A percentile compares a stretch with the other conserved stretches of the same genome.
Evolutionary conservation across 768 basidiomycete species (phyloP).

Genomic region (Cystobasidiopsis lactophilus): DNA sequence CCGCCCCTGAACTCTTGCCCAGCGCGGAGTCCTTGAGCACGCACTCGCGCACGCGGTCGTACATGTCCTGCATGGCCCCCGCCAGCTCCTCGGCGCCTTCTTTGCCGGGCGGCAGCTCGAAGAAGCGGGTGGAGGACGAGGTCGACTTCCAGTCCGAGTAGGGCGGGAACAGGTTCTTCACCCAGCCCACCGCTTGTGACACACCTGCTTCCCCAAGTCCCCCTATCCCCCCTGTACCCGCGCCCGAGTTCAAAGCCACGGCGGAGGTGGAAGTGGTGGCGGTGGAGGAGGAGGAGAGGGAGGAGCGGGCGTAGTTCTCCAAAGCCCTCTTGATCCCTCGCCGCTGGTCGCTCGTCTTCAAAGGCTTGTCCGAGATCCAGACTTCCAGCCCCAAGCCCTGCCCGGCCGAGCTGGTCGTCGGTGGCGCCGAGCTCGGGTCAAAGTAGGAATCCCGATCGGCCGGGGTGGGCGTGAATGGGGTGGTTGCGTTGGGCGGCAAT

Average conservation of each 20-base stretch:
- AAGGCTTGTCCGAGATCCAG: no score
- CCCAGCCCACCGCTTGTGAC: conserved; percentile 1
- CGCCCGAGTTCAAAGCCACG: no score
- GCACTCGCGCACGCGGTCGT: conserved; percentile 13
- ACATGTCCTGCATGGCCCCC: conserved; percentile 17
- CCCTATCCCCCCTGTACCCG: no score
- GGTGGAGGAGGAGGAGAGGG: conserved; percentile 5
- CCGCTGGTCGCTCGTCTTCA: no score
- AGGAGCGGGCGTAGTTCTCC: no score
- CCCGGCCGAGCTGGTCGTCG: no score
- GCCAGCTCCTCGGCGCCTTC: conserved; percentile 20
- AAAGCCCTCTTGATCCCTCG: no score
- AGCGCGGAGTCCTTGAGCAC: conserved; percentile 30
- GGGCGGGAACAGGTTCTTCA: conserved; percentile 41
- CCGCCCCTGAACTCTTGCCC: conserved; percentile 6
- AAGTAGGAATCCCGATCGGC: conserved; percentile 5
- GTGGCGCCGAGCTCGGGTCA: no score
- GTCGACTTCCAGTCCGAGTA: conserved; percentile 23
- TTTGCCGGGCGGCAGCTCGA: conserved; percentile 11
- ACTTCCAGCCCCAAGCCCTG: no score
- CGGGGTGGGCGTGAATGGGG: conserved; percentile 2
- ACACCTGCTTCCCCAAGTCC: conserved; percentile 6
- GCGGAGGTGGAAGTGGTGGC: no score
- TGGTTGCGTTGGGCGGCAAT: not conserved
- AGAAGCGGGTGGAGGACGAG: conserved; percentile 2